Conservation (phyloP, 345 rosid genomes). For the Salix caprea region DNA sequence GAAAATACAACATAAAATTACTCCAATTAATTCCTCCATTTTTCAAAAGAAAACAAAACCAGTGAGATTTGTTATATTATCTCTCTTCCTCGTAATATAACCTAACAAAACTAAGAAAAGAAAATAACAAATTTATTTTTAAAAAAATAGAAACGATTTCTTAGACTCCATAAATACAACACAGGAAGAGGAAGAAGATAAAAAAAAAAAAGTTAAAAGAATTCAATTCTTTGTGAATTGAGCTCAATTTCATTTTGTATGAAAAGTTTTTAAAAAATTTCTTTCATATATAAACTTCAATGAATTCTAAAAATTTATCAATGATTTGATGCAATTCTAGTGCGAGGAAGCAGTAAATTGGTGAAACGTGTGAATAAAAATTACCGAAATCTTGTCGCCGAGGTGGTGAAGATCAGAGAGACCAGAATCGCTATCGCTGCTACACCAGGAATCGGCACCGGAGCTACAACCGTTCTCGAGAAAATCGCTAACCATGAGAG, state of each 20-base stretch:
- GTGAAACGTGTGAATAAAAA: not conserved
- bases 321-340: not conserved
- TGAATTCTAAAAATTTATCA: not conserved
- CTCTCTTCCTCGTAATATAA: not conserved
- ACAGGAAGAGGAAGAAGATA: not conserved
- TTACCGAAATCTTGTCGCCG: slow-evolving; percentile 73
- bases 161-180: no score
- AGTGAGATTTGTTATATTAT: not conserved
- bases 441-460: slow-evolving; percentile 60
- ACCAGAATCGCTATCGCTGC: slow-evolving; percentile 87
- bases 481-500: slow-evolving; percentile 80
- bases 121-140: not conserved
- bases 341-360: not conserved
- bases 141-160: not conserved
- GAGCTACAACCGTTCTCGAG: slow-evolving; percentile 64
- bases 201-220: not conserved
- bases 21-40: not conserved
- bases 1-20: not conserved
- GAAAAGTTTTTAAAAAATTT: not conserved
- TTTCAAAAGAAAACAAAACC: not conserved
- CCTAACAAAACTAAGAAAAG: not conserved
- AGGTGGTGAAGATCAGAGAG: slow-evolving; percentile 63
- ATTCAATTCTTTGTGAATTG: not conserved
- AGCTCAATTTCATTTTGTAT: not conserved
- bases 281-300: not conserved